These are phyloP conservation scores for Sanguinoderma infundibulare DNA, from an alignment of 1,284 basidiomycete species.

Conservation along the genomic window DNA sequence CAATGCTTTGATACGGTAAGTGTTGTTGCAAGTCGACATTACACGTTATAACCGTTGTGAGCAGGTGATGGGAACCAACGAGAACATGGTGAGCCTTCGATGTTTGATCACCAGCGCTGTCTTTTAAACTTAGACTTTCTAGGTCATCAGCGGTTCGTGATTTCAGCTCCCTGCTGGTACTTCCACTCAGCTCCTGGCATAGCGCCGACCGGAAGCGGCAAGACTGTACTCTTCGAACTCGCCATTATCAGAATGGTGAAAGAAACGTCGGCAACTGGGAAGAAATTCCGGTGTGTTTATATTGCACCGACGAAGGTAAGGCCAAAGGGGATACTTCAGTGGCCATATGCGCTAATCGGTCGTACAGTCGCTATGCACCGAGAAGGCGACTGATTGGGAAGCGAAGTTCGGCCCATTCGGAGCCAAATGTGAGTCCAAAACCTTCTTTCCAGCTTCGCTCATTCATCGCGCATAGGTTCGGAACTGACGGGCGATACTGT, in stretches of 20 bases:
- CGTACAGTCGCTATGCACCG: constrained; percentile 82
- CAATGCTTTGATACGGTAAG: constrained; percentile 76
- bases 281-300: constrained; percentile 78
- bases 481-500: constrained; percentile 94
- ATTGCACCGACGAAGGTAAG: constrained; percentile 93
- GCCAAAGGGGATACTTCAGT: neutral
- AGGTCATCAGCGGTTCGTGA: constrained; percentile 78
- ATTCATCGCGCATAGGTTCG: constrained; percentile 53
- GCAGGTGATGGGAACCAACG: constrained; percentile 71
- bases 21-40: neutral
- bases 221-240: constrained; percentile 93
- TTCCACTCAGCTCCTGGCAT: constrained; percentile 2
- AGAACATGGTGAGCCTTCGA: constrained; percentile 68
- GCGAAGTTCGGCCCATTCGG: constrained; percentile 78
- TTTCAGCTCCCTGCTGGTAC: constrained; percentile 8
- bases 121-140: neutral
- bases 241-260: constrained; percentile 82
- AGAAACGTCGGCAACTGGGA: constrained; percentile 42
- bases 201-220: constrained; percentile 94
- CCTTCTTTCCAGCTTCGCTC: too few species aligned
- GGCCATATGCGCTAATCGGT: constrained; percentile 1
- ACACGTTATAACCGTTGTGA: neutral
- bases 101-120: neutral
- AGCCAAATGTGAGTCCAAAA: constrained; percentile 63
- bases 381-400: constrained; percentile 86